Evolutionary conservation across 2,329 filamentous ascomycete species (phyloP).

Genomic region (Exophiala aquamarina): DNA sequence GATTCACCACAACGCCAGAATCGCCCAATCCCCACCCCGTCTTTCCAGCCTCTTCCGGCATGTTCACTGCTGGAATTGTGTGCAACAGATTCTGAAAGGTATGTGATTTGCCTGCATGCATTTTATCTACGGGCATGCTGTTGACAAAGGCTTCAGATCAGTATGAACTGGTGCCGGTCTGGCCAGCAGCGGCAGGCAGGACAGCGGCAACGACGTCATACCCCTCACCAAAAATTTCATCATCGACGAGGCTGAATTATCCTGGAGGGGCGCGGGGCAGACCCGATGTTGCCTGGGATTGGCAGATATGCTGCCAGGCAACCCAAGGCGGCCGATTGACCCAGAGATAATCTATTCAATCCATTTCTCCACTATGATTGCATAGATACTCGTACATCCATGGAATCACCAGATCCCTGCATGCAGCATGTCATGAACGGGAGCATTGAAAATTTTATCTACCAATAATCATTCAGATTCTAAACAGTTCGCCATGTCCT

Average conservation of each 20-base stretch:
- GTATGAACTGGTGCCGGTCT: neutral
- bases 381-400: too few species aligned
- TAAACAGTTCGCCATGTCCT: too few species aligned
- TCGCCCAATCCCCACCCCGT: slow-evolving; percentile 4
- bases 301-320: too few species aligned
- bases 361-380: too few species aligned
- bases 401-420: too few species aligned
- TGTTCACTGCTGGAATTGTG: slow-evolving; percentile 2
- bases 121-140: neutral
- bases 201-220: slow-evolving; percentile 4
- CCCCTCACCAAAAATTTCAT: neutral
- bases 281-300: too few species aligned
- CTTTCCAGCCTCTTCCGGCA: slow-evolving; percentile 8
- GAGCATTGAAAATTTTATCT: too few species aligned
- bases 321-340: too few species aligned
- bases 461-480: too few species aligned
- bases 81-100: neutral
- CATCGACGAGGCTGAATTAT: slow-evolving; percentile 4
- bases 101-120: neutral
- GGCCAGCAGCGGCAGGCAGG: neutral
- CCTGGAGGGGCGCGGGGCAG: too few species aligned
- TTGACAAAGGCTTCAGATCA: neutral
- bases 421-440: too few species aligned
- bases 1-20: slow-evolving; percentile 4
- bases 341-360: too few species aligned